Evolutionary conservation across 2,329 filamentous ascomycete genomes (phyloP).

Genomic region (Aspergillus persii): DNA sequence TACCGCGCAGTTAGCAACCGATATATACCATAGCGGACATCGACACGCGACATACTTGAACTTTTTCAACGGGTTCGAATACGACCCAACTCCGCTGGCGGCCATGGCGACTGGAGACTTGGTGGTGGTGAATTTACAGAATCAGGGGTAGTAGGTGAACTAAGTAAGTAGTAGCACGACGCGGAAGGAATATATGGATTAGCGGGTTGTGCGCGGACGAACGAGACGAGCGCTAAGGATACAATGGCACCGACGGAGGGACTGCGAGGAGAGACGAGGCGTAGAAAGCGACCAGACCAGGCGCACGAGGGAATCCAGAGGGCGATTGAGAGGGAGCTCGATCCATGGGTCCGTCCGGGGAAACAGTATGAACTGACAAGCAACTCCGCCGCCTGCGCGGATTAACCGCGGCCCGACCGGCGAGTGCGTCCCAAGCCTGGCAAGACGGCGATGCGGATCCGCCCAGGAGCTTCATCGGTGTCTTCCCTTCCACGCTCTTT

Average conservation of each 20-base stretch:
- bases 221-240: constrained; percentile 8
- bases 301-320: constrained; percentile 8
- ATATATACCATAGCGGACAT: not conserved
- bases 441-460: not conserved
- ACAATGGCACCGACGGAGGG: not conserved
- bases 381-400: constrained; percentile 11
- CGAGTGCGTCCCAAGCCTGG: not conserved
- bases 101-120: constrained; percentile 61
- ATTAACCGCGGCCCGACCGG: constrained; percentile 24
- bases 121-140: constrained; percentile 19
- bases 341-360: constrained; percentile 31
- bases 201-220: constrained; percentile 7
- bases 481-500: constrained; percentile 1
- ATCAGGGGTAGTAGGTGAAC: constrained; percentile 31
- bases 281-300: constrained; percentile 8
- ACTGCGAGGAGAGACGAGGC: not conserved
- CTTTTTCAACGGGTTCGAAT: constrained; percentile 99
- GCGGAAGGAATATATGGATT: constrained; percentile 1
- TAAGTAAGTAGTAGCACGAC: constrained; percentile 1
- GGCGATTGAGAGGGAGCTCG: constrained; percentile 10
- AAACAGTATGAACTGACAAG: constrained; percentile 5
- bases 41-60: constrained; percentile 71
- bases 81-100: constrained; percentile 72
- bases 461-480: constrained; percentile 16
- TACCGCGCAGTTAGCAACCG: constrained; percentile 43